A percentile compares a stretch with the other conserved stretches of the same genome.
These are phyloP conservation scores for Hortiboletus rubellus DNA, from an alignment of 1,284 basidiomycete genomes.

Conservation along the genomic window DNA sequence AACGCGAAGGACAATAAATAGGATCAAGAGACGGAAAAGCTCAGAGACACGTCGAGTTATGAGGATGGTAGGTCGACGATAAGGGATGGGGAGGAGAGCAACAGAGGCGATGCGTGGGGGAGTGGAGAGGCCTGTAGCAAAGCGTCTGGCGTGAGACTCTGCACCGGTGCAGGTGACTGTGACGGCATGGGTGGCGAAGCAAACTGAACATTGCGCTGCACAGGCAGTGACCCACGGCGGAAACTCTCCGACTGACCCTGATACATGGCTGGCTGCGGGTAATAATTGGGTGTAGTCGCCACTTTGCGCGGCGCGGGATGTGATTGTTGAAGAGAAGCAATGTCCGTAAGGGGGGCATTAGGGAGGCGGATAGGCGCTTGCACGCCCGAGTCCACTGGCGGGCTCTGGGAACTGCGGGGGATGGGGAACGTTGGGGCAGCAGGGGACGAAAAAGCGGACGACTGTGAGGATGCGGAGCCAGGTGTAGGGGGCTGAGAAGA, in stretches of 20 bases:
- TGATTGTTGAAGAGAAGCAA: slow-evolving; percentile 48
- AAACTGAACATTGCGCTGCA: slow-evolving; percentile 32
- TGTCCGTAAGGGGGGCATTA: slow-evolving; percentile 64
- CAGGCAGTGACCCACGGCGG: slow-evolving; percentile 31
- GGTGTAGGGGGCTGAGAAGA: slow-evolving; percentile 42
- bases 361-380: slow-evolving; percentile 66
- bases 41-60: slow-evolving; percentile 7
- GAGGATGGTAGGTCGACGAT: slow-evolving; percentile 22
- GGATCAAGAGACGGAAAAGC: slow-evolving; percentile 14
- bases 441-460: slow-evolving; percentile 68
- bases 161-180: slow-evolving; percentile 26
- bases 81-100: slow-evolving; percentile 24
- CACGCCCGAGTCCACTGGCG: slow-evolving; percentile 44
- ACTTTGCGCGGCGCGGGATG: slow-evolving; percentile 33
- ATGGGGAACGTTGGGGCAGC: slow-evolving; percentile 56
- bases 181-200: slow-evolving; percentile 35
- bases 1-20: slow-evolving; percentile 36
- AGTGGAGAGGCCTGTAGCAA: slow-evolving; percentile 27
- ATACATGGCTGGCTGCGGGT: slow-evolving; percentile 30
- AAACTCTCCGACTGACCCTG: slow-evolving; percentile 31
- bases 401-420: slow-evolving; percentile 59
- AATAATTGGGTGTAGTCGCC: slow-evolving; percentile 31
- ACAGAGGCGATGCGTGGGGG: slow-evolving; percentile 29
- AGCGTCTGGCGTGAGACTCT: slow-evolving; percentile 28
- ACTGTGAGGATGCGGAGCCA: slow-evolving; percentile 53